Evolutionary conservation across 1,139 yeast genomes (phyloP).

Genomic region (Suhomyces bolitotheri): DNA sequence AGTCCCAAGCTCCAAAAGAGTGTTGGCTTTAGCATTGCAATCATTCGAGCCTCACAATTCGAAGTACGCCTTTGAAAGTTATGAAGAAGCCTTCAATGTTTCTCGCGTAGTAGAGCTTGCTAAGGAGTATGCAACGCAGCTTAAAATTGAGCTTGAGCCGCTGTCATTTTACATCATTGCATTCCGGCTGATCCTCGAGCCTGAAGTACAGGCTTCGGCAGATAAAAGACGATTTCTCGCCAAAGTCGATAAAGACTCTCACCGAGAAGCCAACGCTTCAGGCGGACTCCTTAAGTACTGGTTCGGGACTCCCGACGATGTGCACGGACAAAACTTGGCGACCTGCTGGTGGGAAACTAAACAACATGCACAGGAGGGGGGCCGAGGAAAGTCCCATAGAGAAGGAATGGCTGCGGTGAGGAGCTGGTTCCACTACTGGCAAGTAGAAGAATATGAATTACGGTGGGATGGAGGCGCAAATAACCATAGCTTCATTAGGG

Average conservation of each 20-base stretch:
- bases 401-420: slow-evolving; percentile 28
- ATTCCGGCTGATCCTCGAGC: slow-evolving; percentile 28
- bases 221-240: slow-evolving; percentile 25
- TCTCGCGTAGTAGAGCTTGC: slow-evolving; percentile 19
- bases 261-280: slow-evolving; percentile 30
- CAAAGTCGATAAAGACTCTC: slow-evolving; percentile 28
- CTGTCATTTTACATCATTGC: slow-evolving; percentile 29
- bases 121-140: slow-evolving; percentile 16
- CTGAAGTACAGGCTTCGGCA: slow-evolving; percentile 23
- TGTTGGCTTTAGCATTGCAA: slow-evolving; percentile 30
- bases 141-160: slow-evolving; percentile 17
- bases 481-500: slow-evolving; percentile 2
- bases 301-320: slow-evolving; percentile 33
- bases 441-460: slow-evolving; percentile 31
- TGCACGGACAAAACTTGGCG: slow-evolving; percentile 31
- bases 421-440: slow-evolving; percentile 34
- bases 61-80: slow-evolving; percentile 24
- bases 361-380: slow-evolving; percentile 28
- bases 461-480: slow-evolving; percentile 10
- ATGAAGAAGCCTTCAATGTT: slow-evolving; percentile 28
- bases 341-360: slow-evolving; percentile 37
- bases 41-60: slow-evolving; percentile 19
- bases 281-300: slow-evolving; percentile 37
- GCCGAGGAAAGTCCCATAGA: slow-evolving; percentile 30
- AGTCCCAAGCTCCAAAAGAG: slow-evolving; percentile 20